Percentiles rank a stretch among this genome's conserved stretches.
Evolutionary conservation across 805 yeast genomes (phyloP).

Genomic region (Suhomyces vadensis): DNA sequence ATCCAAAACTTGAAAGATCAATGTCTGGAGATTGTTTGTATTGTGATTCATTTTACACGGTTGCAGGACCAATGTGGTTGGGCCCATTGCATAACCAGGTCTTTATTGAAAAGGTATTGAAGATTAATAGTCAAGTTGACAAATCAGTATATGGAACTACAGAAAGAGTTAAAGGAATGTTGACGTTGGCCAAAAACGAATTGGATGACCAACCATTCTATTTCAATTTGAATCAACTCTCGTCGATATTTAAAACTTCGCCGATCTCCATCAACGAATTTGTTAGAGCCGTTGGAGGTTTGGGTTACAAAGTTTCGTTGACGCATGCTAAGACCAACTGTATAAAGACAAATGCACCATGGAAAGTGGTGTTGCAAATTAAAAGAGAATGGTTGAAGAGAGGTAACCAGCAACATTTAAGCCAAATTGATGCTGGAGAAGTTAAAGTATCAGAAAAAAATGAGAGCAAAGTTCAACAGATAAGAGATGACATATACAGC

Average conservation of each 20-base stretch:
- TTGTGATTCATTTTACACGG: constrained; percentile 69
- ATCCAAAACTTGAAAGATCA: constrained; percentile 31
- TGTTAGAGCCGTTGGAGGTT: constrained; percentile 78
- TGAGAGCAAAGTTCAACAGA: constrained; percentile 20
- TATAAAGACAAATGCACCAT: constrained; percentile 88
- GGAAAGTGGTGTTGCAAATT: constrained; percentile 73
- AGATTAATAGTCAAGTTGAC: constrained; percentile 52
- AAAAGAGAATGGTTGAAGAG: constrained; percentile 58
- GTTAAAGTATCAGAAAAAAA: constrained; percentile 12
- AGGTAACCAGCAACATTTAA: constrained; percentile 29
- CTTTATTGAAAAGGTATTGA: constrained; percentile 65
- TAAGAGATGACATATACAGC: constrained; percentile 33
- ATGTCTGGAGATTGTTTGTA: constrained; percentile 56
- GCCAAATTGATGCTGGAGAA: constrained; percentile 14
- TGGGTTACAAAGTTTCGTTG: constrained; percentile 78
- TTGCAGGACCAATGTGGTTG: constrained; percentile 95
- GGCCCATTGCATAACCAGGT: constrained; percentile 67
- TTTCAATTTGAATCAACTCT: constrained; percentile 73
- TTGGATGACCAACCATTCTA: constrained; percentile 65
- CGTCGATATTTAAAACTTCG: constrained; percentile 75
- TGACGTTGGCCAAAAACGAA: constrained; percentile 78
- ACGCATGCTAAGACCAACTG: constrained; percentile 89
- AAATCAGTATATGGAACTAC: constrained; percentile 70
- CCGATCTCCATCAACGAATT: constrained; percentile 77
- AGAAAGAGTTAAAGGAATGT: constrained; percentile 89